A percentile compares a stretch with the other conserved stretches of the same genome.
Conservation (phyloP, 805 yeast genomes). For the Suhomyces prunicola region DNA sequence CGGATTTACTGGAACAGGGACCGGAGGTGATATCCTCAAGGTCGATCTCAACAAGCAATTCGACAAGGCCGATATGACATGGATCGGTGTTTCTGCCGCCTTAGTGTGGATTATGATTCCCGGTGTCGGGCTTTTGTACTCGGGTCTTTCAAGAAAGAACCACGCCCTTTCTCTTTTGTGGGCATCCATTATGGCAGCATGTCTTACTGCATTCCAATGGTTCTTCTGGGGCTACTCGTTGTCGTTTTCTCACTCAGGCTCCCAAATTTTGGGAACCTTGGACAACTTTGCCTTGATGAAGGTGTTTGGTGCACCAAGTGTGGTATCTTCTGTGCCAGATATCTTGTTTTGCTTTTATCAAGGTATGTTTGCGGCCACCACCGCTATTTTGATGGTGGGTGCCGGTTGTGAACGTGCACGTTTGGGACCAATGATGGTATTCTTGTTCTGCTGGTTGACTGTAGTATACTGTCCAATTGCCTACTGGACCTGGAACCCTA, state of each 20-base stretch:
- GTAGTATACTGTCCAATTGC: slow-evolving; percentile 95
- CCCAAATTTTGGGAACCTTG: slow-evolving; percentile 73
- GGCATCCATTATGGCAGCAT: slow-evolving; percentile 89
- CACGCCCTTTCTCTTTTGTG: slow-evolving; percentile 92
- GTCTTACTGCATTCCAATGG: slow-evolving; percentile 90
- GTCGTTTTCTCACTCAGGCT: slow-evolving; percentile 67
- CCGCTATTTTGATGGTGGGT: slow-evolving; percentile 93
- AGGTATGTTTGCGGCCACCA: slow-evolving; percentile 93
- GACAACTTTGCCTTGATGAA: slow-evolving; percentile 76
- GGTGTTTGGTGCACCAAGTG: slow-evolving; percentile 78
- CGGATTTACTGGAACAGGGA: slow-evolving; percentile 51
- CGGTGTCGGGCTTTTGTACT: slow-evolving; percentile 89
- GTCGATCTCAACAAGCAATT: slow-evolving; percentile 69
- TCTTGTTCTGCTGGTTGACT: slow-evolving; percentile 90
- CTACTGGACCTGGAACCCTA: slow-evolving; percentile 95
- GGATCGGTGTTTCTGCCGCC: slow-evolving; percentile 75
- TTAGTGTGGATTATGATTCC: slow-evolving; percentile 97
- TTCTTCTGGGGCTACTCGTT: slow-evolving; percentile 97
- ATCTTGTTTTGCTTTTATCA: slow-evolving; percentile 87
- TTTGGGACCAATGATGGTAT: slow-evolving; percentile 93
- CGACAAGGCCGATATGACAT: slow-evolving; percentile 76
- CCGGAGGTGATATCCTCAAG: slow-evolving; percentile 79
- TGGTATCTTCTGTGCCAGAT: slow-evolving; percentile 75
- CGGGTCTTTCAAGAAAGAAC: slow-evolving; percentile 91
- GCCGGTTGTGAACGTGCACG: slow-evolving; percentile 98